Base-by-base conservation (phyloP, 2,329 filamentous ascomycete genomes). In the Boeremia lycopersici region DNA sequence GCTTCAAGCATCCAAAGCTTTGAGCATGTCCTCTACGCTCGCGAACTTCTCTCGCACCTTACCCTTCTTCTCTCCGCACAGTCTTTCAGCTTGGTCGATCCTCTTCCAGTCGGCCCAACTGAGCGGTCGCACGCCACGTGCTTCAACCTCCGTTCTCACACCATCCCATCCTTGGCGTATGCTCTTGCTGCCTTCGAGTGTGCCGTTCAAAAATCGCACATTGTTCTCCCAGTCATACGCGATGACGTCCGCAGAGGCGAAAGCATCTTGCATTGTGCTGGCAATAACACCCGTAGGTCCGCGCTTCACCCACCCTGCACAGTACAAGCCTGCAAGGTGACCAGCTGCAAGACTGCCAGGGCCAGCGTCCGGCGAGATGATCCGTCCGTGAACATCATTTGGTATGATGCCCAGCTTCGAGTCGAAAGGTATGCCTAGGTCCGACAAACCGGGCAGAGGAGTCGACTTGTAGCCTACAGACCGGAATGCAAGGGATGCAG, bases 281-380 rank as follows among this genome's bases (percentile, higher is more conserved):
- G 93, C 93, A 72, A 99, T 99, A 3, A 98, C 93, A 2, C 95
- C 95, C 0, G 92, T 97, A 0, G 95, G 93, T 0, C 95, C 95
- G 31, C 89, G 85, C 78, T 98, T 98, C 9, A 97, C 92, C 95
- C 95, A 99, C 0, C 95, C 95, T 13, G 93, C 90, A 62, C 92
- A 96, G 76, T 99, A 99, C 26, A 96, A 75, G 0, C 93, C 91
- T 0, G 88, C 85, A 0, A 89, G 68, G 72, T 84, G 69, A 61
- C 79, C 67, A 57, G 81, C 76, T 61, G 79, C 64, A 47, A 80
- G 66, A 55, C 74, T 61, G 61, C 75, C 64, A 63, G 78, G 67
- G 2, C 69, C 71, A 13, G 46, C 47, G 8, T 64, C 62, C 2
- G 76, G 76, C 13, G 71, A 74, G 3, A 85, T 78, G 17, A 96